These are phyloP conservation scores for Postia placenta DNA, from an alignment of 768 basidiomycete genomes.

Conservation along the genomic window DNA sequence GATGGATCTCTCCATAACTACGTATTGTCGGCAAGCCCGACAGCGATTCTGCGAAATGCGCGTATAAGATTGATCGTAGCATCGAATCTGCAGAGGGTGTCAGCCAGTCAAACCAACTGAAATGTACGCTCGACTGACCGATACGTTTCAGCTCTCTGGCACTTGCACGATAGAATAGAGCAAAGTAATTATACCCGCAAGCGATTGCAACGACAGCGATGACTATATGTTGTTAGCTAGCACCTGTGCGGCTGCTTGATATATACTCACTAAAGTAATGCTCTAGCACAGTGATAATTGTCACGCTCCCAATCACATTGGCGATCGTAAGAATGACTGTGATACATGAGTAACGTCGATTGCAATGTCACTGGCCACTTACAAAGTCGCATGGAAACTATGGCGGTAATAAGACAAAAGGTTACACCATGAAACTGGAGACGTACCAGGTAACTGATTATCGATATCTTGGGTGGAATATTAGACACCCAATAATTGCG, in stretches of 20 bases:
- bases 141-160: slow-evolving; percentile 67
- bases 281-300: slow-evolving; percentile 53
- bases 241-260: not conserved
- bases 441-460: slow-evolving; percentile 50
- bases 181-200: slow-evolving; percentile 60
- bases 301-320: slow-evolving; percentile 43
- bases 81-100: slow-evolving; percentile 44
- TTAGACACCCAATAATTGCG: not conserved
- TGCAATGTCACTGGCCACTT: slow-evolving; percentile 18
- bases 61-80: slow-evolving; percentile 68
- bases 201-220: slow-evolving; percentile 47
- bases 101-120: too few species aligned
- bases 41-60: slow-evolving; percentile 73
- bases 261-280: slow-evolving; percentile 52
- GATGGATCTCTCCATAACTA: slow-evolving; percentile 57
- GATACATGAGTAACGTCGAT: not conserved
- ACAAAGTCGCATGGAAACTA: slow-evolving; percentile 56
- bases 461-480: slow-evolving; percentile 41
- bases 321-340: slow-evolving; percentile 46
- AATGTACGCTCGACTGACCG: slow-evolving; percentile 24
- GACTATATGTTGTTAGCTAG: slow-evolving; percentile 28
- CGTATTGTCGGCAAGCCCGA: slow-evolving; percentile 68
- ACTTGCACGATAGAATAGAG: slow-evolving; percentile 62
- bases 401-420: not conserved
- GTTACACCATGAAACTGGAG: not conserved